Conservation (phyloP, 805 yeast species). For the Starmerella apis region DNA sequence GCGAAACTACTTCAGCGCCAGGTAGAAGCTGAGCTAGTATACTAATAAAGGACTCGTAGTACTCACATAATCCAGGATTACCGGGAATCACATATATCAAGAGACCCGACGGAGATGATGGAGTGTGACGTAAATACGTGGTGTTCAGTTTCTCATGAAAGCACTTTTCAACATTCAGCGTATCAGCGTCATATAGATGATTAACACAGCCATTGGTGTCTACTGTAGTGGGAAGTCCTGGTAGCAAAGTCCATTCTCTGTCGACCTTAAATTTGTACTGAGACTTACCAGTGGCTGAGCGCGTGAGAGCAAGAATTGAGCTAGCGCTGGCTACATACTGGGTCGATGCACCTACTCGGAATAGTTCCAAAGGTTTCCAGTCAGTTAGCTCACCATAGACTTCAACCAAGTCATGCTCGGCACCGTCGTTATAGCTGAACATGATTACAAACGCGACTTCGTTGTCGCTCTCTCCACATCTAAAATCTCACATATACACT, state of each 20-base stretch:
- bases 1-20: conserved; percentile 43
- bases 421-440: conserved; percentile 26
- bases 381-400: conserved; percentile 32
- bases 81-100: conserved; percentile 60
- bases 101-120: neutral
- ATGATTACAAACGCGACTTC: conserved; percentile 6
- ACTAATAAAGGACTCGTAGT: conserved; percentile 46
- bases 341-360: conserved; percentile 15
- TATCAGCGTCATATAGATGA: conserved; percentile 6
- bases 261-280: conserved; percentile 34
- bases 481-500: neutral
- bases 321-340: conserved; percentile 16
- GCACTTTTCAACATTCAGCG: neutral
- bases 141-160: neutral
- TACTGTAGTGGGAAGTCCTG: conserved; percentile 21
- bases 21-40: conserved; percentile 37
- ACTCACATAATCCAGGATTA: conserved; percentile 63
- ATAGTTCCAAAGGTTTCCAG: conserved; percentile 25
- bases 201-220: conserved; percentile 24
- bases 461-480: neutral
- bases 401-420: conserved; percentile 24
- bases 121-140: conserved; percentile 4
- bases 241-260: conserved; percentile 32
- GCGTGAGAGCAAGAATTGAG: conserved; percentile 13
- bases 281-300: conserved; percentile 21